Percentiles rank a stretch among this genome's conserved stretches.
These are phyloP conservation scores for Aphanoascus verrucosus DNA, from an alignment of 2,329 filamentous ascomycete species.

Conservation along the genomic window DNA sequence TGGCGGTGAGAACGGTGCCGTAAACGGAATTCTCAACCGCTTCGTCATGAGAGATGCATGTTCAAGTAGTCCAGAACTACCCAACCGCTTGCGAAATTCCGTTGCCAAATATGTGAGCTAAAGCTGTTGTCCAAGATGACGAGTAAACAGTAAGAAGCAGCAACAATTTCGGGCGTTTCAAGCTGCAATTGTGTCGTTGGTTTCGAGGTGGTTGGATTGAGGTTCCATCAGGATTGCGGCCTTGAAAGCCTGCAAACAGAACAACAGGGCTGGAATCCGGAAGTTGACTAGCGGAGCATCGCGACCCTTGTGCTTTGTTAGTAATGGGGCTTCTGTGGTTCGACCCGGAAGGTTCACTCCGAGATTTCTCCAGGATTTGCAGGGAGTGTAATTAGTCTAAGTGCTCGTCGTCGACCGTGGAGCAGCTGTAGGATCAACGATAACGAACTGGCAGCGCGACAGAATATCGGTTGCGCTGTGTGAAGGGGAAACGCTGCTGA, in stretches of 20 bases:
- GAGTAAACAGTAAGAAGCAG: too few species aligned
- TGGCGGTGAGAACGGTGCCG: conserved; percentile 65
- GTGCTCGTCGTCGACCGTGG: background rate
- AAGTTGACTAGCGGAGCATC: background rate
- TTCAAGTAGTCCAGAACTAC: conserved; percentile 10
- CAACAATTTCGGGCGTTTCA: too few species aligned
- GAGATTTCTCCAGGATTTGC: conserved; percentile 20
- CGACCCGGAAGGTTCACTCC: conserved; percentile 9
- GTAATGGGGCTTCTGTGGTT: conserved; percentile 7
- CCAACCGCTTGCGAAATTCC: background rate
- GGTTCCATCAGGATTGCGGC: too few species aligned
- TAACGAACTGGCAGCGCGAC: background rate
- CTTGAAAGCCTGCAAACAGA: too few species aligned
- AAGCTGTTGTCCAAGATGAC: background rate
- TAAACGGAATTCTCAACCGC: conserved; percentile 83
- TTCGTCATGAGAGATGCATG: conserved; percentile 49
- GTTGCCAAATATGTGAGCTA: background rate
- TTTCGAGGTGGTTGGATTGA: too few species aligned
- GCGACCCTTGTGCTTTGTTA: conserved; percentile 1
- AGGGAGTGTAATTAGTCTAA: conserved; percentile 22
- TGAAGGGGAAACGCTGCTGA: background rate
- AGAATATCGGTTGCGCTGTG: background rate
- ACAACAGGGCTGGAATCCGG: background rate
- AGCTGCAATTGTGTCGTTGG: too few species aligned
- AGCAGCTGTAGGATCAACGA: conserved; percentile 2